These are phyloP conservation scores for Helotiales sp. DNA, from an alignment of 2,329 filamentous ascomycete genomes.

Conservation along the genomic window DNA sequence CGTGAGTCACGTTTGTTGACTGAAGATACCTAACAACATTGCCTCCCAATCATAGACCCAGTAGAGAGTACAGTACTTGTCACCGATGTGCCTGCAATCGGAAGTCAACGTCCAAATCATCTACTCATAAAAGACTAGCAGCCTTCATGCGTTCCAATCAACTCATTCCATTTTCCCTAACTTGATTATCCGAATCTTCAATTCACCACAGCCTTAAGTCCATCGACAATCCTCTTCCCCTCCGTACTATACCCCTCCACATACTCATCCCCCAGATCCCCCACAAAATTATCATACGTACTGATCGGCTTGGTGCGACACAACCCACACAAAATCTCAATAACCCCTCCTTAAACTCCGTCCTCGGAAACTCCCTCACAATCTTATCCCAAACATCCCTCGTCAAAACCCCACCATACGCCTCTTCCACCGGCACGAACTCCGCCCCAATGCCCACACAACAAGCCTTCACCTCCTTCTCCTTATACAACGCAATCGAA, in stretches of 20 bases:
- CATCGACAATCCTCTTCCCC: conserved; percentile 13
- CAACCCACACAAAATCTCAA: conserved; percentile 44
- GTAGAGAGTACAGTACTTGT: too few relatives aligned
- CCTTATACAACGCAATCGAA: conserved; percentile 49
- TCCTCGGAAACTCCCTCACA: conserved; percentile 41
- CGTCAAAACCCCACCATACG: conserved; percentile 36
- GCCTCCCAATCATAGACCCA: too few relatives aligned
- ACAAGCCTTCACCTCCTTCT: conserved; percentile 47
- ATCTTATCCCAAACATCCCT: conserved; percentile 39
- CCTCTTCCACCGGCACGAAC: conserved; percentile 43
- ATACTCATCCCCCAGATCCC: conserved; percentile 38
- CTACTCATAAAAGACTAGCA: too few relatives aligned
- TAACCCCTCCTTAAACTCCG: conserved; percentile 43
- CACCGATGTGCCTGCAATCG: too few relatives aligned
- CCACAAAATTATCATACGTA: conserved; percentile 46
- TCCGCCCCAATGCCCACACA: conserved; percentile 46
- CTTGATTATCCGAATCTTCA: too few relatives aligned
- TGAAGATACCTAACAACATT: too few relatives aligned
- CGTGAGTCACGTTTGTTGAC: too few relatives aligned
- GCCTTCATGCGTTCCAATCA: too few relatives aligned
- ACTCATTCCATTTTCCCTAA: too few relatives aligned
- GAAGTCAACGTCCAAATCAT: too few relatives aligned
- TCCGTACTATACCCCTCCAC: conserved; percentile 25
- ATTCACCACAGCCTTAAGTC: conserved; percentile 4
- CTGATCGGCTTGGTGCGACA: conserved; percentile 46